These are phyloP conservation scores for Aspergillus chevalieri DNA, from an alignment of 2,329 filamentous ascomycete genomes.

Conservation along the genomic window DNA sequence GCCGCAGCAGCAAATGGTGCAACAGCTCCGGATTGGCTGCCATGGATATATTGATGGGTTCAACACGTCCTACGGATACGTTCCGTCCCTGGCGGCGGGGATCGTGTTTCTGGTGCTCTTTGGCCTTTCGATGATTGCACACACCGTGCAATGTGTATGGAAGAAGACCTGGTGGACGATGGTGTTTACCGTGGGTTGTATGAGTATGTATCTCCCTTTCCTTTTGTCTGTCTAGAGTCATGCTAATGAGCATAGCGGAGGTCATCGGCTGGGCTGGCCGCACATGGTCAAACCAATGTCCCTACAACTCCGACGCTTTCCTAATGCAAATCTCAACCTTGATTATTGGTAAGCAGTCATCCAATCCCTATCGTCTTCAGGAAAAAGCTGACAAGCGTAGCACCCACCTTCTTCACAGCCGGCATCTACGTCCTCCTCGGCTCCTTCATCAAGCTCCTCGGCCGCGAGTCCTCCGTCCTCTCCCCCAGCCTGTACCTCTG, in stretches of 20 bases:
- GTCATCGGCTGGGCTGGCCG: slow-evolving; percentile 46
- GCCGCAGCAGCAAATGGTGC: slow-evolving; percentile 1
- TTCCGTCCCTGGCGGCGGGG: slow-evolving; percentile 28
- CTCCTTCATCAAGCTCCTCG: slow-evolving; percentile 41
- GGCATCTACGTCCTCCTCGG: slow-evolving; percentile 48
- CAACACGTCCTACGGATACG: slow-evolving; percentile 27
- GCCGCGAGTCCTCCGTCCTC: slow-evolving; percentile 40
- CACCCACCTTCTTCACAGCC: slow-evolving; percentile 48
- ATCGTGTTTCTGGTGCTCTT: slow-evolving; percentile 30
- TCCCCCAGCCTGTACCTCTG: slow-evolving; percentile 41
- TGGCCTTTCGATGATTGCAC: slow-evolving; percentile 29
- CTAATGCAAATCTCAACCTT: slow-evolving; percentile 46
- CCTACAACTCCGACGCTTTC: slow-evolving; percentile 45
- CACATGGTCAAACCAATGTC: slow-evolving; percentile 45
- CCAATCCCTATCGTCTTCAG: not conserved
- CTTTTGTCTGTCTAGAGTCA: not conserved
- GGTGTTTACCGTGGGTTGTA: slow-evolving; percentile 32
- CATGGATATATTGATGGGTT: slow-evolving; percentile 20
- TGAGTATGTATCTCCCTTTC: slow-evolving; percentile 20
- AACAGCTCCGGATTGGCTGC: slow-evolving; percentile 17
- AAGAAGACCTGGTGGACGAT: slow-evolving; percentile 35
- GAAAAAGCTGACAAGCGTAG: slow-evolving; percentile 10
- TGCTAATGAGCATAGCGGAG: slow-evolving; percentile 25
- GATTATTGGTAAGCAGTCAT: slow-evolving; percentile 26
- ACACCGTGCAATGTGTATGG: slow-evolving; percentile 30